Base-by-base conservation (phyloP, 108 stramenopile genomes). In the Nannochloropsis gaditana region DNA sequence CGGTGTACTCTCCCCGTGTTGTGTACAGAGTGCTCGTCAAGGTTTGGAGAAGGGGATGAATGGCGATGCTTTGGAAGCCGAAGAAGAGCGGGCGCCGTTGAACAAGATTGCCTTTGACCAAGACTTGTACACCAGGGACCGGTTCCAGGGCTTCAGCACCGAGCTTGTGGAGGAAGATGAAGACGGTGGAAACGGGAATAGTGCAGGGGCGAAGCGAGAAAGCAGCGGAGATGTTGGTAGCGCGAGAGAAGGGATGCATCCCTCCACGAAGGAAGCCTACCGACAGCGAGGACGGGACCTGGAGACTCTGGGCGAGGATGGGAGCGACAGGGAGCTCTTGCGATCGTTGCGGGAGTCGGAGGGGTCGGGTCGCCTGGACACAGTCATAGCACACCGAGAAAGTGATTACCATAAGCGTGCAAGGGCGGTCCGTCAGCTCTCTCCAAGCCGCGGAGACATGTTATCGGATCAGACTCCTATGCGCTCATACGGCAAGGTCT, bases 401-500 rank as follows among this genome's bases (percentile, higher is more conserved):
- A 91, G 91, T 41, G 94, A 94, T 44, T 98, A 98, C 88, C 95
- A 93, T 73, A 45, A 43, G 42, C 11, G 47, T 44, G 85, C 42
- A 42, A 10, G 45, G 31, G 31, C 5, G 31, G 9, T 15, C 45
- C 79, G 31, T 42, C 45, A 86, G 86, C 85, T 90, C 17, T 89
- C 88, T 19, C 90, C 90, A 11, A 79, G 47, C 17, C 80, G 91
- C 80, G 89, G 86, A 4, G 90, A 90, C 45, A 81, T 83, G 31
- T 86, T 91, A 47, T 44, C 80, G 81, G 92, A 91, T 82, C 90
- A 95, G 90, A 93, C 95, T 11, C 88, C 92, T 11, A 79, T 94
- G 41, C 88, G 94, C 50, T 91, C 91, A 45, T 97, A 92, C 90
- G 94, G 92, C 87, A 96, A 97, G 42, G 93, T 95, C 21, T 96